These are phyloP conservation scores for Stagonosporopsis vannaccii DNA, from an alignment of 2,329 filamentous ascomycete species.

Conservation along the genomic window DNA sequence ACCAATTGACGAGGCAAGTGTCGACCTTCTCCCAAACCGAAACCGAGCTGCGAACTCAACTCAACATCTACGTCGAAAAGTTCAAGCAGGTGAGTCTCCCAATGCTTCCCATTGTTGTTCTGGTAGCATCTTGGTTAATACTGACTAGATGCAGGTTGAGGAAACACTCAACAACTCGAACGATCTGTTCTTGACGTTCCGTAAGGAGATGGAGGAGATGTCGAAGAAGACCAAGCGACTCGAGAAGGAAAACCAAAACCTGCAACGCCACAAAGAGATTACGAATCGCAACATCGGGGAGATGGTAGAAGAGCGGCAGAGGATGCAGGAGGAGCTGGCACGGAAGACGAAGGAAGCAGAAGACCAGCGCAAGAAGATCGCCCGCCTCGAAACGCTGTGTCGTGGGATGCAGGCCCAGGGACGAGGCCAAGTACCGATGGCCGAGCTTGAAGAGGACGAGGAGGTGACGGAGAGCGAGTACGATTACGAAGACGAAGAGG, in stretches of 20 bases:
- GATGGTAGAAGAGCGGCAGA: slow-evolving; percentile 92
- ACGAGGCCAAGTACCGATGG: slow-evolving; percentile 69
- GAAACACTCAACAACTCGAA: slow-evolving; percentile 98
- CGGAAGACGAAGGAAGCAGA: slow-evolving; percentile 78
- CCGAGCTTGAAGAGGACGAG: slow-evolving; percentile 65
- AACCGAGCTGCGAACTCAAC: slow-evolving; percentile 88
- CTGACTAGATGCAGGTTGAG: slow-evolving; percentile 79
- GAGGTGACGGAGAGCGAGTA: slow-evolving; percentile 55
- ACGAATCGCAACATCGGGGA: slow-evolving; percentile 94
- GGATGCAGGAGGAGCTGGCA: slow-evolving; percentile 75
- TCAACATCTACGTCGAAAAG: slow-evolving; percentile 99
- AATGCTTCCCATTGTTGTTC: slow-evolving; percentile 27
- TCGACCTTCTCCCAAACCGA: slow-evolving; percentile 97
- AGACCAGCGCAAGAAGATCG: slow-evolving; percentile 81
- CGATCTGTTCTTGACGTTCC: slow-evolving; percentile 93
- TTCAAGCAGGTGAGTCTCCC: slow-evolving; percentile 86
- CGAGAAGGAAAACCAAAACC: slow-evolving; percentile 92
- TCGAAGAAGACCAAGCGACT: slow-evolving; percentile 97
- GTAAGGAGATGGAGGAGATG: slow-evolving; percentile 99
- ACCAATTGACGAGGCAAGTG: slow-evolving; percentile 88
- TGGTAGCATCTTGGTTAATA: slow-evolving; percentile 50
- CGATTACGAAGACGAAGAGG: slow-evolving; percentile 51
- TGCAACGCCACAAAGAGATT: slow-evolving; percentile 91
- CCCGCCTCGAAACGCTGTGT: slow-evolving; percentile 92
- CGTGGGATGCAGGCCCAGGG: slow-evolving; percentile 96